These are phyloP conservation scores for Metarhizium guizhouense DNA, from an alignment of 2,329 filamentous ascomycete genomes.

Conservation along the genomic window DNA sequence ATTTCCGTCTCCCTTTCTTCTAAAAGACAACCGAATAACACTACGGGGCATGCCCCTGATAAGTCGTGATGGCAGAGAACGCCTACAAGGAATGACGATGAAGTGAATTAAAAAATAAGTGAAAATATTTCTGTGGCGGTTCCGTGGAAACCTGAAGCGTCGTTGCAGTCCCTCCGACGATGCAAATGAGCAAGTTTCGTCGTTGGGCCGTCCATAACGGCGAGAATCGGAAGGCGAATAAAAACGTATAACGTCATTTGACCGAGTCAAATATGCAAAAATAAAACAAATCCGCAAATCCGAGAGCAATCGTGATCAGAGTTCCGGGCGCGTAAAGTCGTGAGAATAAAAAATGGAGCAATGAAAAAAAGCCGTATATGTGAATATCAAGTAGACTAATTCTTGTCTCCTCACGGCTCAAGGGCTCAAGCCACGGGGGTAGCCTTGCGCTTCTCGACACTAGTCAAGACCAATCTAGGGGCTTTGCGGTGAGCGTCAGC, in stretches of 20 bases:
- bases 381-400: slow-evolving; percentile 1
- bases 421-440: slow-evolving; percentile 14
- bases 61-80: slow-evolving; percentile 21
- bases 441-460: slow-evolving; percentile 77
- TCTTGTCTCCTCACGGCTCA: not conserved
- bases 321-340: slow-evolving; percentile 29
- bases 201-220: not conserved
- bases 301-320: slow-evolving; percentile 25
- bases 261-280: slow-evolving; percentile 2
- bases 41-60: slow-evolving; percentile 8
- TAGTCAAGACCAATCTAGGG: slow-evolving; percentile 79
- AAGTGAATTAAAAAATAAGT: slow-evolving; percentile 25
- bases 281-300: slow-evolving; percentile 9
- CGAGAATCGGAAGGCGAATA: not conserved
- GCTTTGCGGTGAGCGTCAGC: slow-evolving; percentile 65
- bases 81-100: slow-evolving; percentile 28
- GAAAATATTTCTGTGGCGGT: not conserved
- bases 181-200: not conserved
- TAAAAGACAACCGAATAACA: slow-evolving; percentile 1
- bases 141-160: not conserved
- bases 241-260: not conserved
- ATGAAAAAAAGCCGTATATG: slow-evolving; percentile 12
- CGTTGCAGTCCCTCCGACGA: not conserved
- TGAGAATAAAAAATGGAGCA: slow-evolving; percentile 19
- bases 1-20: not conserved